Evolutionary conservation across 225 moss, liverwort and hornwort species (phyloP).

Genomic region (Physcomitrium patens): DNA sequence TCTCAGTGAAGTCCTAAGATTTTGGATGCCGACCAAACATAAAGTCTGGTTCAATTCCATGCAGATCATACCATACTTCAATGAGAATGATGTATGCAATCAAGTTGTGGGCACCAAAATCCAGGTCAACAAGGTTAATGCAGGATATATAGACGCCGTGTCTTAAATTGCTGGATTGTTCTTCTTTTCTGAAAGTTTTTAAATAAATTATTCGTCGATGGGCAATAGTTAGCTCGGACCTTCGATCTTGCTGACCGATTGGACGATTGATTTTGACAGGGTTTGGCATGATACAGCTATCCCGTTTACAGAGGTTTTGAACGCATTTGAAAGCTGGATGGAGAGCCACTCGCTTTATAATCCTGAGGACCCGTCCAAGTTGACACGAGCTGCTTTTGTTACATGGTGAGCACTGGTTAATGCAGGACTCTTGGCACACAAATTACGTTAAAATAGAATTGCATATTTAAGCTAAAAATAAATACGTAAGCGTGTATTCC

Average conservation of each 20-base stretch:
- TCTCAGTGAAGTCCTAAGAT: background rate
- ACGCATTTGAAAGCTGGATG: conserved; percentile 82
- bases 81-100: background rate
- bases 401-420: conserved; percentile 68
- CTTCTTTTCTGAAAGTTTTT: background rate
- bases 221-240: background rate
- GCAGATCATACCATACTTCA: background rate
- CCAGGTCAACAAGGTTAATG: conserved; percentile 10
- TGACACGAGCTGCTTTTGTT: conserved; percentile 85
- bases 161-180: background rate
- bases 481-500: background rate
- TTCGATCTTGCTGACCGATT: conserved; percentile 13
- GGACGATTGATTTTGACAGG: conserved; percentile 47
- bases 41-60: background rate
- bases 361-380: conserved; percentile 48
- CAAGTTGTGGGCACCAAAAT: conserved; percentile 6
- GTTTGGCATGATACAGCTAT: conserved; percentile 99
- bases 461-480: background rate
- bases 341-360: conserved; percentile 71
- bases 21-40: background rate
- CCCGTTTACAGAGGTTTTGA: conserved; percentile 83
- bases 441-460: background rate
- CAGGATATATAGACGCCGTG: background rate
- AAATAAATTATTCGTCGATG: background rate
- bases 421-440: conserved; percentile 16